Evolutionary conservation across 805 yeast species (phyloP).

Genomic region (Pichia membranifaciens): DNA sequence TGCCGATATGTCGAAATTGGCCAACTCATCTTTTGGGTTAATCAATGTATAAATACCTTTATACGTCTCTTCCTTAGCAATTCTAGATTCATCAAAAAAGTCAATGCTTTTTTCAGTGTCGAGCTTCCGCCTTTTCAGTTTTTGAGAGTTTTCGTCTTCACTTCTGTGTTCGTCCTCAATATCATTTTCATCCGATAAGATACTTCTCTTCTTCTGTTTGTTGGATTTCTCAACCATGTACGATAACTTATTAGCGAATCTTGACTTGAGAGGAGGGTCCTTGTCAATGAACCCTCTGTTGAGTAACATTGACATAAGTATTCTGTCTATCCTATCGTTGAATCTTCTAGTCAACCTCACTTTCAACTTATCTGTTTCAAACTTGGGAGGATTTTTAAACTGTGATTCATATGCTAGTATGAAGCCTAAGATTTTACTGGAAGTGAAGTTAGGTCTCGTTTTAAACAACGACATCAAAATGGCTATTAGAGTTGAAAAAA

Average conservation of each 20-base stretch:
- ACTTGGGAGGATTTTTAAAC: constrained; percentile 48
- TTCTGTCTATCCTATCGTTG: constrained; percentile 33
- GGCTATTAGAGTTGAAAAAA: constrained; percentile 63
- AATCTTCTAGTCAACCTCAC: constrained; percentile 28
- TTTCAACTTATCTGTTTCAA: constrained; percentile 31
- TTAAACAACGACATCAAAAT: constrained; percentile 58
- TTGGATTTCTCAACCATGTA: constrained; percentile 27
- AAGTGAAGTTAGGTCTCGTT: constrained; percentile 55
- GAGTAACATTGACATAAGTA: constrained; percentile 28
- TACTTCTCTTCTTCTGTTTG: constrained; percentile 24
- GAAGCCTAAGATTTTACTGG: constrained; percentile 48
- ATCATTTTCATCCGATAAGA: constrained; percentile 35
- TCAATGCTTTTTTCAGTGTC: constrained; percentile 19
- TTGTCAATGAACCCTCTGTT: constrained; percentile 30
- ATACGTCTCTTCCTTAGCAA: constrained; percentile 42
- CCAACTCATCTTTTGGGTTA: constrained; percentile 52
- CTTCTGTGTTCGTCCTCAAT: constrained; percentile 39
- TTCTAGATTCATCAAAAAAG: constrained; percentile 29
- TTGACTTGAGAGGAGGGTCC: constrained; percentile 26
- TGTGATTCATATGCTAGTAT: constrained; percentile 58
- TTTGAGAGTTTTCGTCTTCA: constrained; percentile 11
- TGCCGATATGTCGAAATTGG: constrained; percentile 60
- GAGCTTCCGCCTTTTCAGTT: constrained; percentile 1
- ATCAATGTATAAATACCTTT: constrained; percentile 64
- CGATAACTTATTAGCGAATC: constrained; percentile 31